phyloP scores from a whole-genome alignment of 2,329 filamentous ascomycete genomes.

The Metarhizium album region DNA sequence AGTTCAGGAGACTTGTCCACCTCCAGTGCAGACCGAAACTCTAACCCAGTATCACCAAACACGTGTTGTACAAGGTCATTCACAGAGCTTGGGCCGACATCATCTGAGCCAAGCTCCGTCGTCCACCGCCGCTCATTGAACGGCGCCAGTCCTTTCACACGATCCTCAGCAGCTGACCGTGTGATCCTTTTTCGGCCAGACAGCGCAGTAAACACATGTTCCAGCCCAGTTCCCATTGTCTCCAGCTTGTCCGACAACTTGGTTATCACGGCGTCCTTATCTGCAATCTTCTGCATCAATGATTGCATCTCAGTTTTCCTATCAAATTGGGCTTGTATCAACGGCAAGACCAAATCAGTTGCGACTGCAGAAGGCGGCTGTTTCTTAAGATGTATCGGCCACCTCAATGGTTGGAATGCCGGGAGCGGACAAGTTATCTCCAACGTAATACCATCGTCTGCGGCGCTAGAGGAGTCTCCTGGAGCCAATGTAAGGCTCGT shows the following conservation, averaged over 20 bases:
- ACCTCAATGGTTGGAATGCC: constrained; percentile 52
- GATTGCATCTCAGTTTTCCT: constrained; percentile 29
- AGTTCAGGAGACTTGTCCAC: constrained; percentile 24
- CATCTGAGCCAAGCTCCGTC: constrained; percentile 13
- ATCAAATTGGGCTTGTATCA: constrained; percentile 35
- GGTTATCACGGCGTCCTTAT: constrained; percentile 41
- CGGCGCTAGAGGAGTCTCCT: constrained; percentile 20
- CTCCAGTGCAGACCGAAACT: constrained; percentile 17
- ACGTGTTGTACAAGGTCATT: constrained; percentile 28
- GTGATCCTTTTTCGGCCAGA: constrained; percentile 36
- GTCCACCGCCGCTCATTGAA: constrained; percentile 34
- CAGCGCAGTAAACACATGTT: constrained; percentile 41
- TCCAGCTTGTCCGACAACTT: constrained; percentile 45
- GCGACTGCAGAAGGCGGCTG: constrained; percentile 30
- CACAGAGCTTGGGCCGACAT: constrained; percentile 20
- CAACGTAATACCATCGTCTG: constrained; percentile 35
- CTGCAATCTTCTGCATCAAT: constrained; percentile 30
- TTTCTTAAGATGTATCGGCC: constrained; percentile 50
- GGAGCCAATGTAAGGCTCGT: constrained; percentile 34
- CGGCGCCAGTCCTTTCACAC: constrained; percentile 39
- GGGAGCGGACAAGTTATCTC: constrained; percentile 50
- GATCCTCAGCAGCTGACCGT: constrained; percentile 33
- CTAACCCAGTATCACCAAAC: constrained; percentile 27
- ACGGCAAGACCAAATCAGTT: constrained; percentile 39
- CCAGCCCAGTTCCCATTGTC: constrained; percentile 37